A percentile compares a stretch with the other conserved stretches of the same genome.
Conservation (phyloP, 805 yeast species). For the Candida ovalis region DNA sequence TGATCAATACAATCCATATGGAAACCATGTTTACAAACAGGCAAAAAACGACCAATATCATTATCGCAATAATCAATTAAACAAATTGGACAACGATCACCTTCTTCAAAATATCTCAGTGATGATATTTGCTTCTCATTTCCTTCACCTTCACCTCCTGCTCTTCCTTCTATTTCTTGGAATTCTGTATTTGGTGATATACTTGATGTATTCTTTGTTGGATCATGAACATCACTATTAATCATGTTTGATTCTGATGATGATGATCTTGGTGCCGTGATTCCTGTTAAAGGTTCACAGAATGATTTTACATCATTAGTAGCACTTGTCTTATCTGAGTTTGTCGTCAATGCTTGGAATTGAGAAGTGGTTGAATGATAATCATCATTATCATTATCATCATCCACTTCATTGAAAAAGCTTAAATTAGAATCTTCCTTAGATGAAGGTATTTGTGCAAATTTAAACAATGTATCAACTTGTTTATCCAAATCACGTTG, state of each 20-base stretch:
- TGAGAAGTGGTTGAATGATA: neutral
- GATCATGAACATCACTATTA: too few species aligned
- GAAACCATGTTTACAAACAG: constrained; percentile 45
- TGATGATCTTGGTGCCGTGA: too few species aligned
- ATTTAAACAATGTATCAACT: constrained; percentile 13
- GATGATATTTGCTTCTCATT: neutral
- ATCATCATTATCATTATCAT: neutral
- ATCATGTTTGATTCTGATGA: too few species aligned
- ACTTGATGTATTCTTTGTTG: too few species aligned
- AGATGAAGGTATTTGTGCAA: constrained; percentile 1
- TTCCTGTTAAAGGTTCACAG: too few species aligned
- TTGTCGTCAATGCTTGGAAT: too few species aligned
- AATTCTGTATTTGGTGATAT: too few species aligned
- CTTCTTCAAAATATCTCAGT: constrained; percentile 8
- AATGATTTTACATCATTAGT: too few species aligned
- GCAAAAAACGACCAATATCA: constrained; percentile 44
- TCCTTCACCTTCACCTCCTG: neutral
- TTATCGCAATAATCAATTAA: constrained; percentile 42
- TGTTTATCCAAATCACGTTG: constrained; percentile 16
- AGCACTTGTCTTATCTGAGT: too few species aligned
- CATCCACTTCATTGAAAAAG: neutral
- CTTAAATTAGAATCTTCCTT: neutral
- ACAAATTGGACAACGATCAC: constrained; percentile 50
- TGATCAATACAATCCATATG: constrained; percentile 56
- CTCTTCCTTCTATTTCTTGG: neutral